Base-by-base conservation (phyloP, 768 basidiomycete genomes). In the Leccinellum albellum region DNA sequence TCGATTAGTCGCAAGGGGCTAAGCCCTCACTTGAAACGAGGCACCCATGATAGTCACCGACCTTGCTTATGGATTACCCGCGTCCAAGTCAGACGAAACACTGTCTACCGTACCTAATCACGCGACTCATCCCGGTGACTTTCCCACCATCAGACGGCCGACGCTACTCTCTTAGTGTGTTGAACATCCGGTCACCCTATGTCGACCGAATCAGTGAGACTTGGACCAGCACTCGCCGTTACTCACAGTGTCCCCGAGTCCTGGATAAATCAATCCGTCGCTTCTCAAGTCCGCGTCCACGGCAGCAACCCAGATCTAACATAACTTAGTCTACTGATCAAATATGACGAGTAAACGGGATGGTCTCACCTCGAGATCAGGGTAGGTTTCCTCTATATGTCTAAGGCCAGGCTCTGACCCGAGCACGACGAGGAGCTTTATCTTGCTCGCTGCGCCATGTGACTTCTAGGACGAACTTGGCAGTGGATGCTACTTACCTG, bases 221-320 rank as follows among this genome's bases (percentile, higher is more conserved):
- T 52, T 50, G 17, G 29, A 37, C 28, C 10, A 51, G 15, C 32
- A 21, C 29, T 21, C 31, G 20, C 5, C 24, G 15, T 24, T 3
- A 79, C 89, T 68, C 66, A 91, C 92, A 24, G 91, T 85, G 72
- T 97, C 95, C 5, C 95, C 95, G 45, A 96, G 79, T 20, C 95
- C 95, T 10, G 95, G 95, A n/a, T 75, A 80, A 57, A 98, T 89
- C 60, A 93, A 77, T 7, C 95, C 96, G 17, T 89, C 81, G 0
- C 60, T 45, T 0, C 91, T 94, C 59, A 98, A 70, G 1, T 78
- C 68, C 6, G 85, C 73, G 66, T 97, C 94, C 12, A 95, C 81
- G 1, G 85, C 90, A 20, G 89, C 91, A 40, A 84, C 86, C 88
- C 89, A 96, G 42, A 96, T 87, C 94, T 95, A 59, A 23, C 20